Base-by-base conservation (phyloP, 371 early-diverging fungal genomes). In the Massospora cicadina region DNA sequence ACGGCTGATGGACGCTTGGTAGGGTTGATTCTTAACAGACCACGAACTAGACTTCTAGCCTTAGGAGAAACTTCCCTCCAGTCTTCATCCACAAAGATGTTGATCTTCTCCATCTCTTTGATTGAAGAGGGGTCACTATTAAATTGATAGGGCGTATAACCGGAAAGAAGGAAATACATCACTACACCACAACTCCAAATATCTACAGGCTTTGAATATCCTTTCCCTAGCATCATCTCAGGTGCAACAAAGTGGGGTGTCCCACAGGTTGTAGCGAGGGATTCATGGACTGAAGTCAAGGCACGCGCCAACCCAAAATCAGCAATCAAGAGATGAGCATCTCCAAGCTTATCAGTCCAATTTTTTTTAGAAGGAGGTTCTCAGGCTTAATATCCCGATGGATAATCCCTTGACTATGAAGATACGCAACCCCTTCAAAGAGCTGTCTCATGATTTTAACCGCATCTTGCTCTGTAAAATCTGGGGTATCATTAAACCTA, bases 341-440 rank as follows among this genome's bases (percentile, higher is more conserved):
- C 78, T 13, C 33, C n/a, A 27, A 26, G 31, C 7, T 2, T 59
- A 29, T n/a, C n/a, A 32, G 21, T 31, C 1, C 26, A 25, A 24
- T n/a, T 2, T 79, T 69, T 28, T 88, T 91, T 27, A 99, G 72
- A 64, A 99, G 74, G 62, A 99, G 71, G 67, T 99, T 99, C 70
- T 99, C 99, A 25, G 93, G 93, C 74, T 95, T 94, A 60, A 94
- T 89, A 68, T 90, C 90, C 23, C 99, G 74, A 71, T 99, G 99
- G 65, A 99, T 99, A 1, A 99, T 89, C 67, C 93, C 80, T 68
- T 93, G 92, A 26, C 75, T 71, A 72, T 99, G 99, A 33, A 99
- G 78, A 71, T 98, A 98, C 1, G 76, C 55, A 17, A 63, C 7
- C 54, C 63, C 63, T 2, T 3, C 5, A 25, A 55, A 24, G 28